A percentile compares a stretch with the other conserved stretches of the same genome.
These are phyloP conservation scores for Colletotrichum eremochloae DNA, from an alignment of 2,329 filamentous ascomycete species.

Conservation along the genomic window DNA sequence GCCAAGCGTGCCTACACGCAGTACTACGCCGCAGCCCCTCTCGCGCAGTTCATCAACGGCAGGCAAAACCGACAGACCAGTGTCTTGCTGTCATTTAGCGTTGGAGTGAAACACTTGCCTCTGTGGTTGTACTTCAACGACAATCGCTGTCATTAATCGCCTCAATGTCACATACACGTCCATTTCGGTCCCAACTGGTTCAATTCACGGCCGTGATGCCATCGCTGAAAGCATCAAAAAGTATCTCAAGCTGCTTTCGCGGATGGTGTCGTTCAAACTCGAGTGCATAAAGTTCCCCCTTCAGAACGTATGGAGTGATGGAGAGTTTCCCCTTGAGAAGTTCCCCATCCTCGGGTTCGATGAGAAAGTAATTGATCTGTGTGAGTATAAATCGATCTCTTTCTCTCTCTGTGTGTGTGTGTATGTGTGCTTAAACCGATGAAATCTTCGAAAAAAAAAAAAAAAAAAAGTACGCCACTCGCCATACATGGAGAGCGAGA, in stretches of 20 bases:
- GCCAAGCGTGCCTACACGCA: no score
- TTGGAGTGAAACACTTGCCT: neutral
- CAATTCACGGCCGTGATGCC: neutral
- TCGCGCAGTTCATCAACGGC: no score
- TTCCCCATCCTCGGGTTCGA: neutral
- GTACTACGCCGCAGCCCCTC: no score
- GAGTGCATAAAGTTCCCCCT: neutral
- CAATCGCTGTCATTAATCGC: neutral
- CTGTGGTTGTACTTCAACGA: conserved; percentile 19
- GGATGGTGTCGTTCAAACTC: neutral
- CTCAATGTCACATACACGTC: conserved; percentile 1
- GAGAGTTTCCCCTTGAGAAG: neutral
- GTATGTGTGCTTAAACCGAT: neutral
- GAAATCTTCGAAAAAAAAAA: neutral
- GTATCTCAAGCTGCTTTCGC: neutral
- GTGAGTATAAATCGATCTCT: conserved; percentile 1
- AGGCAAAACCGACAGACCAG: no score
- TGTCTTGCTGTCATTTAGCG: no score
- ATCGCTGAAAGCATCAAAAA: neutral
- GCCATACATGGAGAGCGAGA: conserved; percentile 11
- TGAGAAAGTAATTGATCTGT: neutral
- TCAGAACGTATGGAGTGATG: neutral
- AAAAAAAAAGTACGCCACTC: neutral
- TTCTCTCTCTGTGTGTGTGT: neutral
- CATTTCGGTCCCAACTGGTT: neutral